phyloP scores from a whole-genome alignment of 2,329 filamentous ascomycete genomes.

The Lomentospora prolificans region DNA sequence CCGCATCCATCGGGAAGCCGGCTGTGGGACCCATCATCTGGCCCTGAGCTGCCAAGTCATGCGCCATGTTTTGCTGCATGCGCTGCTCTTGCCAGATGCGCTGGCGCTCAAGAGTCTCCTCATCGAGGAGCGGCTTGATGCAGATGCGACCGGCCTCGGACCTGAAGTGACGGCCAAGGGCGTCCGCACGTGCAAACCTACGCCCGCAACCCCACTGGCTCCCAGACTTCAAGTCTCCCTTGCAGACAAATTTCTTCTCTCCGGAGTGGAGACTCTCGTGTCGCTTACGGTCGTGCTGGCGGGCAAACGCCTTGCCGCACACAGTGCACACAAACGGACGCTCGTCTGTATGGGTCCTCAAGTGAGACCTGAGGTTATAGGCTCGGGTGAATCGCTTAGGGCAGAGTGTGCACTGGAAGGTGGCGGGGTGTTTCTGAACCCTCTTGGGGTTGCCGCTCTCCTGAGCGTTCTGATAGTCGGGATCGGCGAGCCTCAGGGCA shows the following conservation, averaged over 20 bases:
- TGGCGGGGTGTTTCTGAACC: constrained; percentile 95
- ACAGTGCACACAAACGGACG: constrained; percentile 94
- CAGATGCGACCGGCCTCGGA: constrained; percentile 93
- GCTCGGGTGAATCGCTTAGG: constrained; percentile 94
- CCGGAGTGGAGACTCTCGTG: constrained; percentile 94
- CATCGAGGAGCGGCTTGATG: constrained; percentile 93
- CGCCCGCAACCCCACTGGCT: constrained; percentile 88
- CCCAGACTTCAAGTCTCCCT: constrained; percentile 74
- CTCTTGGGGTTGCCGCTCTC: constrained; percentile 59
- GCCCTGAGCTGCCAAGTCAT: constrained; percentile 39
- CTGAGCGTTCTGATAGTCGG: constrained; percentile 63
- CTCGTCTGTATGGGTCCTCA: constrained; percentile 95
- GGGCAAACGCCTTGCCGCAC: constrained; percentile 92
- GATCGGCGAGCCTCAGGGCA: constrained; percentile 85
- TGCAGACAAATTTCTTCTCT: constrained; percentile 98
- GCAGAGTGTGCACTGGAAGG: constrained; percentile 87
- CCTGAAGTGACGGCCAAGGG: constrained; percentile 85
- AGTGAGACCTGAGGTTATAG: constrained; percentile 90
- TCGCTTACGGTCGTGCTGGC: constrained; percentile 93
- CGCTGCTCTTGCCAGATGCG: constrained; percentile 64
- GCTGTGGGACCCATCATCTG: constrained; percentile 50
- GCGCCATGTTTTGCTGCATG: constrained; percentile 53
- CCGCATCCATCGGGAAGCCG: constrained; percentile 46
- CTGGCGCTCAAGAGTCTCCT: constrained; percentile 79
- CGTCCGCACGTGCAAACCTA: constrained; percentile 89